These are phyloP conservation scores for Euphorbia celastroides DNA, from an alignment of 441 rosid genomes.

Conservation along the genomic window DNA sequence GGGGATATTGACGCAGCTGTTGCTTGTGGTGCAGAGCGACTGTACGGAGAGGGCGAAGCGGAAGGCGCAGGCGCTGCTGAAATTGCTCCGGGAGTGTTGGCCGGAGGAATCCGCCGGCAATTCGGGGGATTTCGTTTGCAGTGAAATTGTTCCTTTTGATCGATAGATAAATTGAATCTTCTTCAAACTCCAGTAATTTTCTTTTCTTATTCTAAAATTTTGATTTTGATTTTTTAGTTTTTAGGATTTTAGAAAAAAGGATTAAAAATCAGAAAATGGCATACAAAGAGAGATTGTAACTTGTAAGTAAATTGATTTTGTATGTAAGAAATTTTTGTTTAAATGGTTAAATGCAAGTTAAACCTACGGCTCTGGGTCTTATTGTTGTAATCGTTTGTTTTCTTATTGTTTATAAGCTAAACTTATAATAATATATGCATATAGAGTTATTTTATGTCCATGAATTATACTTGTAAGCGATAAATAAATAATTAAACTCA, in stretches of 20 bases:
- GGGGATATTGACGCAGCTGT: slow-evolving; percentile 68
- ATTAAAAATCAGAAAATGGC: slow-evolving; percentile 4
- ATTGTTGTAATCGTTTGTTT: no score
- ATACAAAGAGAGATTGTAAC: slow-evolving; percentile 19
- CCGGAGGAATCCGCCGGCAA: slow-evolving; percentile 55
- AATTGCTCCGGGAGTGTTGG: slow-evolving; percentile 81
- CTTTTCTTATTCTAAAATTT: neutral
- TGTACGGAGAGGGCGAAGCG: slow-evolving; percentile 90
- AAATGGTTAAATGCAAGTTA: slow-evolving; percentile 19
- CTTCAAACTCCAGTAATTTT: neutral
- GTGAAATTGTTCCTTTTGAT: slow-evolving; percentile 68
- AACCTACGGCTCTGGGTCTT: no score
- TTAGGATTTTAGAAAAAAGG: neutral
- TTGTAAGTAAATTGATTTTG: slow-evolving; percentile 30
- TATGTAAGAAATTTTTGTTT: slow-evolving; percentile 28
- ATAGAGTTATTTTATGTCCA: no score
- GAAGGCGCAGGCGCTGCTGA: slow-evolving; percentile 78
- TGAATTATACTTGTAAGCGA: no score
- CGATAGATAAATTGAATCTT: neutral
- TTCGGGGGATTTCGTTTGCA: slow-evolving; percentile 66
- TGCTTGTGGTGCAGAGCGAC: slow-evolving; percentile 82
- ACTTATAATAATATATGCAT: no score
- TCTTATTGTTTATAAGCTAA: no score
- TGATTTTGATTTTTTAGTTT: slow-evolving; percentile 1
- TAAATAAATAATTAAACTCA: no score